A percentile compares a stretch with the other conserved stretches of the same genome.
phyloP scores from a whole-genome alignment of 305 asterid genomes.

The Fraxinus floribunda region DNA sequence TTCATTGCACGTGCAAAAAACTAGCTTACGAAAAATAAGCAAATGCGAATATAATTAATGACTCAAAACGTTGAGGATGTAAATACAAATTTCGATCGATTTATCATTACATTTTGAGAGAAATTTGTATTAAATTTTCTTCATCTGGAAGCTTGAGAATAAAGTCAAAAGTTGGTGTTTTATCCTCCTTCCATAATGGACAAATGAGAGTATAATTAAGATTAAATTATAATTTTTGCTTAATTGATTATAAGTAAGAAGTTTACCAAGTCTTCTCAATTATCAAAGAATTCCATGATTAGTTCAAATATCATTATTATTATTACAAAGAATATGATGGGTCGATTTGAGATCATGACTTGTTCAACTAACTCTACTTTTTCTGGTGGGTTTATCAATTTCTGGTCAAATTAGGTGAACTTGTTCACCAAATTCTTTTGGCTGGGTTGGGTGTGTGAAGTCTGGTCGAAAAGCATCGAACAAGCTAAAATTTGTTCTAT shows the following conservation, averaged over 20 bases:
- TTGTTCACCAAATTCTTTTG: neutral
- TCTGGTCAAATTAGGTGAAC: neutral
- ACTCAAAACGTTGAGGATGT: neutral
- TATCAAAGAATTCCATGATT: slow-evolving; percentile 40
- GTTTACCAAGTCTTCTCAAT: slow-evolving; percentile 43
- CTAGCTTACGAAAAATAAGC: neutral
- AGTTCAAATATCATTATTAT: slow-evolving; percentile 31
- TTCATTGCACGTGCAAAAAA: neutral
- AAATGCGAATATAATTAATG: neutral
- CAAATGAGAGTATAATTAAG: slow-evolving; percentile 15
- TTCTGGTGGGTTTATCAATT: neutral
- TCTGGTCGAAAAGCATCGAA: neutral
- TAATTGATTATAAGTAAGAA: slow-evolving; percentile 20
- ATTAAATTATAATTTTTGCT: slow-evolving; percentile 21
- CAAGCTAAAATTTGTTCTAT: neutral
- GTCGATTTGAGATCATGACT: neutral
- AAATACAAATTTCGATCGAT: neutral
- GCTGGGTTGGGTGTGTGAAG: neutral
- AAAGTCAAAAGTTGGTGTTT: slow-evolving; percentile 17
- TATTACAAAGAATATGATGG: neutral
- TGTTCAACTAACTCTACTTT: neutral
- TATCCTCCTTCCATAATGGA: neutral
- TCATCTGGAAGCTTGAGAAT: slow-evolving; percentile 19
- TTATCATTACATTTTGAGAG: neutral
- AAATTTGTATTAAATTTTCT: slow-evolving; percentile 13